These are phyloP conservation scores for Grifola frondosa DNA, from an alignment of 1,284 basidiomycete species.

Conservation along the genomic window DNA sequence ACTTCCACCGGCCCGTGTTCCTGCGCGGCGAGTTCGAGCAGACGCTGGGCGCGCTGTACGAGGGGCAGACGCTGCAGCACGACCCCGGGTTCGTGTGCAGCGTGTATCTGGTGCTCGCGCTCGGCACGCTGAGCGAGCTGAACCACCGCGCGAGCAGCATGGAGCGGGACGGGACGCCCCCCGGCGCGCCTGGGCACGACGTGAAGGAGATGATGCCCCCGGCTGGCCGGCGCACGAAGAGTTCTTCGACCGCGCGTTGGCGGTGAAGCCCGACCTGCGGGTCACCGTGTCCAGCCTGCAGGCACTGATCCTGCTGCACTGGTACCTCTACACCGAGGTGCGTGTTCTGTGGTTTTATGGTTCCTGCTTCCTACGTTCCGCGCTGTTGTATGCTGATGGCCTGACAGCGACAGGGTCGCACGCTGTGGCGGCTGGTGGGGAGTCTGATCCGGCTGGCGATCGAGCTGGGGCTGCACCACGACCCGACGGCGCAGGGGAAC, in stretches of 20 bases:
- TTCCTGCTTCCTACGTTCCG: too few species aligned
- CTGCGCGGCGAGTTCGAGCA: conserved; percentile 60
- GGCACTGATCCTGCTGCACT: conserved; percentile 73
- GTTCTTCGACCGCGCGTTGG: conserved; percentile 71
- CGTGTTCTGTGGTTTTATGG: conserved; percentile 18
- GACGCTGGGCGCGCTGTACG: conserved; percentile 60
- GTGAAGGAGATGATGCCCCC: conserved; percentile 29
- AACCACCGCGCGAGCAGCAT: conserved; percentile 56
- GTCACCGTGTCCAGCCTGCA: conserved; percentile 76
- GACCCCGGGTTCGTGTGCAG: conserved; percentile 75
- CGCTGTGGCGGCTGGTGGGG: conserved; percentile 77
- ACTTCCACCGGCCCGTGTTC: conserved; percentile 72
- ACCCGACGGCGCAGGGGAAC: conserved; percentile 61
- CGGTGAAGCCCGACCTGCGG: conserved; percentile 72
- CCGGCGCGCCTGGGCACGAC: conserved; percentile 19
- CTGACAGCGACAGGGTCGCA: conserved; percentile 70
- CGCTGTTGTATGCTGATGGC: too few species aligned
- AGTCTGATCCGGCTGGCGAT: conserved; percentile 72
- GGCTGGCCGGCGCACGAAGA: conserved; percentile 77
- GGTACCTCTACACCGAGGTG: conserved; percentile 82
- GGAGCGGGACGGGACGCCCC: conserved; percentile 34
- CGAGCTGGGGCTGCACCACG: conserved; percentile 77
- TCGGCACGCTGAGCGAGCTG: conserved; percentile 74
- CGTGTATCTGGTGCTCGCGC: conserved; percentile 68
- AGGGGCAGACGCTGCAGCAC: conserved; percentile 43